Evolutionary conservation across 140 eudicot genomes (phyloP), one percentile per base, ranked within the genome.

Genomic region (Oenanthe javanica): DNA sequence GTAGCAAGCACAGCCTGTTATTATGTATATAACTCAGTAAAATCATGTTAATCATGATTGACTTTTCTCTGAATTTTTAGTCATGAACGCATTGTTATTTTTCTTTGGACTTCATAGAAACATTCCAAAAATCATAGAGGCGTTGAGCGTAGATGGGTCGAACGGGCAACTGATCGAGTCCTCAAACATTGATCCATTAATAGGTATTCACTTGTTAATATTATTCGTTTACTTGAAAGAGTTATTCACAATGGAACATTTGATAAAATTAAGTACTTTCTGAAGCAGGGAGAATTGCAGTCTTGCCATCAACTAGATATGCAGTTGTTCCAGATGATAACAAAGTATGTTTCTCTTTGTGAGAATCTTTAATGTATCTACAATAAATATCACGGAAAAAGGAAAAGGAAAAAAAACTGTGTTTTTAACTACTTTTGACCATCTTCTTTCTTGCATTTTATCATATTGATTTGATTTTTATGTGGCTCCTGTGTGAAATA

Each of bases 251-350:
- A 10, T 50, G 9, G 36, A 49, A 27, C 38, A 13, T 16, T 25
- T 19, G 3, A 21, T 74, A 40, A 47, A 23, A n/a, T 25, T 0
- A 42, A 36, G 5, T 67, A 36, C 51, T 86, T 79, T 77, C 69
- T 69, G 42, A 21, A 48, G 78, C 93, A 92, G 99, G 90, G 81
- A 95, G 89, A 85, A 47, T 83, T 79, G 88, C 84, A 77, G 93
- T 86, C 75, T 87, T 87, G 46, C 97, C 97, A 36, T 85, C 92
- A 13, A 90, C 86, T 83, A 92, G 95, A 89, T 95, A 95, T 81
- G 97, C 97, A 7, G 93, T 95, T 79, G 99, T 95, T 80, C 99
- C 99, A 50, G 92, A 88, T 83, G 96, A 95, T 79, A 85, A 84
- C 52, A 80, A 49, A 47, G 99, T 92, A 87, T 52, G 90, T 49